phyloP scores from a whole-genome alignment of 2,329 filamentous ascomycete genomes.

The Fulvia fulva region DNA sequence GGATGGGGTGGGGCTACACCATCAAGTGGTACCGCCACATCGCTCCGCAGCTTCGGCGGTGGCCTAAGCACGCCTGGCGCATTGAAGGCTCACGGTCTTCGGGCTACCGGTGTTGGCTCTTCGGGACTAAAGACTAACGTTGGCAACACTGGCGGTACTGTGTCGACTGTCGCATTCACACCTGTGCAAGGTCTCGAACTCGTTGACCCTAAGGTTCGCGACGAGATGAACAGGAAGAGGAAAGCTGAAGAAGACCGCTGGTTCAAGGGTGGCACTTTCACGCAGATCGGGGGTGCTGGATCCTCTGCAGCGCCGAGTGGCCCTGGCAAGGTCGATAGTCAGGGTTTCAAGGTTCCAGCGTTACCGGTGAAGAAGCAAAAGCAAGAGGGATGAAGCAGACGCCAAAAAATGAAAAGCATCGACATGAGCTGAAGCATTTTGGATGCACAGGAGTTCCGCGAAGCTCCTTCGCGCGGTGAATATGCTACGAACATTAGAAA shows the following conservation, averaged over 20 bases:
- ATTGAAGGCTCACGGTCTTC: slow-evolving; percentile 73
- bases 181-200: slow-evolving; percentile 92
- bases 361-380: slow-evolving; percentile 67
- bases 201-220: slow-evolving; percentile 86
- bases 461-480: background rate
- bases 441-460: background rate
- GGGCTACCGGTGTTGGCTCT: slow-evolving; percentile 72
- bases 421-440: background rate
- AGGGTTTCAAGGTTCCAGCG: slow-evolving; percentile 77
- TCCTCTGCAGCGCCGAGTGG: slow-evolving; percentile 16
- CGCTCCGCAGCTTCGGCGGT: slow-evolving; percentile 72
- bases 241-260: slow-evolving; percentile 93
- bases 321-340: slow-evolving; percentile 53
- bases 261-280: slow-evolving; percentile 98
- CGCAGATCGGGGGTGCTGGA: slow-evolving; percentile 70
- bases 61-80: slow-evolving; percentile 59
- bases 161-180: slow-evolving; percentile 83
- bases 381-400: slow-evolving; percentile 20
- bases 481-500: background rate
- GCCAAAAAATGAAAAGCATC: background rate
- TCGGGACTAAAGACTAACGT: slow-evolving; percentile 28
- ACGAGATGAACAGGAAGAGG: slow-evolving; percentile 81
- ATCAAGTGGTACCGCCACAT: slow-evolving; percentile 70
- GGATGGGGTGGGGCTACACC: slow-evolving; percentile 71
- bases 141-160: slow-evolving; percentile 51